Evolutionary conservation across 768 basidiomycete species (phyloP), one percentile per base, ranked within the genome.

Genomic region (Trametes cingulata): DNA sequence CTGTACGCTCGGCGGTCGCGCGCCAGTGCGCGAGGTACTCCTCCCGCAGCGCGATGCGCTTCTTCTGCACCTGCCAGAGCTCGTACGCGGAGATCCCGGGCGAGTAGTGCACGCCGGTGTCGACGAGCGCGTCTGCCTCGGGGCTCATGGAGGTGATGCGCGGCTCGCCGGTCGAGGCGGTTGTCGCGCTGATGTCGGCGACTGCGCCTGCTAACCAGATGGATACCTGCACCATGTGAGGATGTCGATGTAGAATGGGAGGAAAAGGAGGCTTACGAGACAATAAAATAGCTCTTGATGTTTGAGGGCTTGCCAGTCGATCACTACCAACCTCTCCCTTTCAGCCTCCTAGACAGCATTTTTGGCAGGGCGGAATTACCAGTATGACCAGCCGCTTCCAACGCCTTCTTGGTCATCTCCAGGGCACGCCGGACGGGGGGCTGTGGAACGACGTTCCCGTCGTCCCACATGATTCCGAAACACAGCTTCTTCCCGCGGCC

Each of bases 31-130:
- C 80, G 46, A 88, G 71, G 67, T 90, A 84, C 49, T 78, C 76
- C 63, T 83, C 75, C 24, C 87, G 79, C 29, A 87, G 62, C 12
- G 77, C 76, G 5, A 71, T 72, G 65, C 78, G 80, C 65, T 69
- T 67, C 65, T 81, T 84, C 24, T 89, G 87, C 8, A 84, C 42
- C 65, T 88, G 83, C 89, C 89, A 93, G 19, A 88, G 77, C 48
- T 85, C 75, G 65, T 82, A 87, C 0, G 87, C 84, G 1, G 81
- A 78, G 12, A 78, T 62, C 10, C 72, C 69, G 17, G 68, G 52
- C 4, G 61, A 58, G 27, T 62, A 76, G 17, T 66, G 15, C 56
- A 61, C 52, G 36, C 61, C 59, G 19, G 60, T 53, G 17, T 58
- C 54, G 2, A 43, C 45, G 25, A 52, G 35, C 17, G 58, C 56